Base-by-base conservation (phyloP, 1,284 basidiomycete species). In the Cyathus pygmaeus region DNA sequence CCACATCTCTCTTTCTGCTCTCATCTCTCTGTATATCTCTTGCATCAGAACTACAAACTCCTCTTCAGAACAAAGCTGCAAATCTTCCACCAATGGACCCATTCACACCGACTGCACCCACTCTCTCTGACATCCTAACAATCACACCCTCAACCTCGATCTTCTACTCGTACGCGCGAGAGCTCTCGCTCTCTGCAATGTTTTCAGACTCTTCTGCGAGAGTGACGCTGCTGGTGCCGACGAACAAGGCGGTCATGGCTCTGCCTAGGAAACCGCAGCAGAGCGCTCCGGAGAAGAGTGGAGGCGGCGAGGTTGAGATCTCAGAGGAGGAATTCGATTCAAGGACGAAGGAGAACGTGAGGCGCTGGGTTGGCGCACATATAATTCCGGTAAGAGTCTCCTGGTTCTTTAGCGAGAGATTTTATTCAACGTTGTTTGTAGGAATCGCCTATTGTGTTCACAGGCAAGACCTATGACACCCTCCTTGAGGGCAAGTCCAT, bases 231-330 rank as follows among this genome's bases (percentile, higher is more conserved):
- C 81, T 94, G 51, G 91, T 88, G 11, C 92, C 92, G 2, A 90
- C 88, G 19, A 94, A 94, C 74, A 91, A 89, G 76, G 93, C 92
- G 5, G 86, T 94, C n/a, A 90, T 94, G 85, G 87, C 87, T 4
- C 78, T 94, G 39, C 74, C 85, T 3, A 79, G 87, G 66, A 94
- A 93, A 76, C 93, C 93, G 89, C 88, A 92, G 65, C 82, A 90
- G 79, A 87, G 84, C 9, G 80, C 85, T 6, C 70, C 66, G 13
- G 62, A 75, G 10, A 62, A 71, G 0, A 80, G 83, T n/a, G 79
- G 81, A 23, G 83, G 77, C 1, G 29, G 23, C 50, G 23, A 26
- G 13, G 77, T 86, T 27, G 76, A 83, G 5, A 82, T 92, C 15
- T 82, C 88, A 1, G 87, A 92, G 58, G 77, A 89, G 57, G 87